Evolutionary conservation across 495 filamentous ascomycete species (phyloP), one percentile per base, ranked within the genome.

Genomic region (Darksidea phi): DNA sequence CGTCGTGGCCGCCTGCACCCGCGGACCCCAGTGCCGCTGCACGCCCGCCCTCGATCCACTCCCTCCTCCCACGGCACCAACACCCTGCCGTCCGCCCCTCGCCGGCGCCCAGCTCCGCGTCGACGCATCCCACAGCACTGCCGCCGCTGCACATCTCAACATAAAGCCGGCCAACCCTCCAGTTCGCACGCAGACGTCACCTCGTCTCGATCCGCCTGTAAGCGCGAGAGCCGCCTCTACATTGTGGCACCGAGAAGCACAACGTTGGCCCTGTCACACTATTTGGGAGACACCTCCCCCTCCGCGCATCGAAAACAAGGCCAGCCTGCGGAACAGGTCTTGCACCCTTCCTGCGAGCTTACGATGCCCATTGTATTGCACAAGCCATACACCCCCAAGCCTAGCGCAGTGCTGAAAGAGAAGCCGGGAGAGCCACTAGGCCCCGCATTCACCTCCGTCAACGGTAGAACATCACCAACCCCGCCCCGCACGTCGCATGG

Each of bases 401-500:
- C 61, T 26, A 48, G 57, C 41, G 67, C 60, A 54, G 43, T 63
- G 51, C 57, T 67, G 20, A 64, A 70, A 52, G 59, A 66, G 11
- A 54, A 48, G 41, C n/a, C 57, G 15, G 61, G 53, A 48, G 62
- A 66, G 49, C 59, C 61, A 25, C 21, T 60, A 26, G 32, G 38
- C 20, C 56, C 68, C 34, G 64, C 55, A 36, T 70, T 70, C 58
- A 70, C 68, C 13, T 60, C 68, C 38, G 68, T 70, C 32, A 70
- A 70, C 53, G 65, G 68, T 13, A 54, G 61, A 51, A 45, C 50
- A 6, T 70, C 64, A 17, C 61, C 64, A 42, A 50, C 64, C 11
- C 61, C 60, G 38, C 56, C 53, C 34, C 68, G 46, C 45, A 59
- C 50, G 28, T 25, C 51, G 52, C 49, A 64, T 55, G 54, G 56